Evolutionary conservation across 306 rosid genomes (phyloP).

Genomic region (Bauhinia variegata): DNA sequence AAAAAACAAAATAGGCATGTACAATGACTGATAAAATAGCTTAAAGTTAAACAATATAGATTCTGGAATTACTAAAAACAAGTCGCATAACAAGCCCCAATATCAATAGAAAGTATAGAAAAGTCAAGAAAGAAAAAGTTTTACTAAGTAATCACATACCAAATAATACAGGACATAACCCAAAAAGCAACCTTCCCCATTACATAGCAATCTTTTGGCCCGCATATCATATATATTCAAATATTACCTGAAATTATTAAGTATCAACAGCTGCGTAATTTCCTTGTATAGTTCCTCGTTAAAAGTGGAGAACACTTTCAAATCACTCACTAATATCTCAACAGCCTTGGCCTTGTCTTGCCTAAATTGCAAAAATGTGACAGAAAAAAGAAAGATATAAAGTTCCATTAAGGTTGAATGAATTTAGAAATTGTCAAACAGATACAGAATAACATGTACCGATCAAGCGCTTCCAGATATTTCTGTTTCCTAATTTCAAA

Average conservation of each 20-base stretch:
- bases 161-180: not conserved
- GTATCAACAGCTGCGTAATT: constrained; percentile 82
- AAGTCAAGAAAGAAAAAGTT: not conserved
- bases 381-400: constrained; percentile 21
- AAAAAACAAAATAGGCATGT: not conserved
- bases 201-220: not conserved
- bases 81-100: not conserved
- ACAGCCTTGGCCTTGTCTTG: constrained; percentile 73
- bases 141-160: not conserved
- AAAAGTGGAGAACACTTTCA: constrained; percentile 77
- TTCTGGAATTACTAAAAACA: no score
- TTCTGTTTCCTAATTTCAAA: constrained; percentile 92
- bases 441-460: constrained; percentile 50
- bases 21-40: not conserved
- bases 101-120: not conserved
- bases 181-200: not conserved
- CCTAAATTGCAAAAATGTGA: constrained; percentile 47
- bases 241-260: constrained; percentile 77
- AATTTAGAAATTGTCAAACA: constrained; percentile 11
- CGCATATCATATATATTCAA: constrained; percentile 2
- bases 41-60: no score
- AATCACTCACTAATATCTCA: constrained; percentile 77
- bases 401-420: constrained; percentile 21
- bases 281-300: constrained; percentile 84
- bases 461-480: constrained; percentile 92